Conservation (phyloP, 352 stramenopile genomes). For the Phytophthora pisi region DNA sequence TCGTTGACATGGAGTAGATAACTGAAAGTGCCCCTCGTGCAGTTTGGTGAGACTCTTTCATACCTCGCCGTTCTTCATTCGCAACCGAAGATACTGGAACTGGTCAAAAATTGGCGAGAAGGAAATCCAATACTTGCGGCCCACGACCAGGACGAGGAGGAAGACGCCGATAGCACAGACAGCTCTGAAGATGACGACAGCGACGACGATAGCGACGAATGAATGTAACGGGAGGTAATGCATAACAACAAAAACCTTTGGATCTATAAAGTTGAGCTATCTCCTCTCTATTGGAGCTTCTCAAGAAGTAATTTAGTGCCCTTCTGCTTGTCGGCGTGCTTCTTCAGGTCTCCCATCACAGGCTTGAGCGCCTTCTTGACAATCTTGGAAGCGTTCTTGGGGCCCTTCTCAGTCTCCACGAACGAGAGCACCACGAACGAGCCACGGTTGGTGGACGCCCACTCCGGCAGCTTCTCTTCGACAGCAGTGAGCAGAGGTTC, state of each 20-base stretch:
- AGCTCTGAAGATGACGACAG: conserved; percentile 23
- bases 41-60: conserved; percentile 65
- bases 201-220: conserved; percentile 34
- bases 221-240: conserved; percentile 3
- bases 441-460: conserved; percentile 76
- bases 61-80: conserved; percentile 55
- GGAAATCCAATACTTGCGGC: conserved; percentile 40
- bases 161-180: conserved; percentile 15
- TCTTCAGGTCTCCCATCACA: conserved; percentile 59
- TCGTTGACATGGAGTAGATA: not conserved
- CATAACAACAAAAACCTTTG: conserved; percentile 28
- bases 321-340: conserved; percentile 62
- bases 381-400: conserved; percentile 50
- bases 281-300: conserved; percentile 68
- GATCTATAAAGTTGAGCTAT: conserved; percentile 51
- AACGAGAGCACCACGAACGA: conserved; percentile 87
- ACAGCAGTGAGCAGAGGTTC: conserved; percentile 60
- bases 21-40: not conserved
- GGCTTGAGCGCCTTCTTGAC: conserved; percentile 72
- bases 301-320: conserved; percentile 87
- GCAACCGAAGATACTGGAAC: conserved; percentile 40
- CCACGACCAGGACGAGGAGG: conserved; percentile 18
- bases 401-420: conserved; percentile 68
- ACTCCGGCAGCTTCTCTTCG: conserved; percentile 49
- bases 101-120: conserved; percentile 49